phyloP scores from a whole-genome alignment of 192 early-diverging fungal species.

The Chytriomyces sp. region DNA sequence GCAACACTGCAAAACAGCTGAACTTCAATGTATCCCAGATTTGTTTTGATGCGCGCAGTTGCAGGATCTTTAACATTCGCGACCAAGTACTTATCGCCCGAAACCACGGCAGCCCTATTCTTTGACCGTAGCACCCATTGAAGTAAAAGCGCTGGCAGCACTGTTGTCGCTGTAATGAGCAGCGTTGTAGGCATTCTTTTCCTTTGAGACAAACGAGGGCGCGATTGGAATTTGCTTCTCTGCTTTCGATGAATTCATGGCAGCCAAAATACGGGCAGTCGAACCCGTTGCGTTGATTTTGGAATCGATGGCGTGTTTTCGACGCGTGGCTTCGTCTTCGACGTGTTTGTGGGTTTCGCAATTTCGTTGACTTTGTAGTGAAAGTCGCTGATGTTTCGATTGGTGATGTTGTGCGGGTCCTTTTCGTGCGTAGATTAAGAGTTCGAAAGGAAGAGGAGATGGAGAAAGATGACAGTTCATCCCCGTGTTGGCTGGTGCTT shows the following conservation, averaged over 20 bases:
- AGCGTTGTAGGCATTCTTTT: conserved; percentile 58
- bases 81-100: conserved; percentile 90
- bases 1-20: conserved; percentile 76
- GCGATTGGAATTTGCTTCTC: conserved; percentile 38
- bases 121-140: conserved; percentile 76
- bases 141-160: conserved; percentile 83
- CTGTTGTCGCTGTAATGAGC: conserved; percentile 82
- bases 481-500: too few relatives aligned
- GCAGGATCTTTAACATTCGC: conserved; percentile 79
- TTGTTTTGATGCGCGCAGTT: conserved; percentile 78
- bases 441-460: too few relatives aligned
- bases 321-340: conserved; percentile 47
- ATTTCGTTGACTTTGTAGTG: conserved; percentile 76
- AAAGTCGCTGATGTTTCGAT: conserved; percentile 72
- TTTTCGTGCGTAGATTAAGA: conserved; percentile 31
- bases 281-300: conserved; percentile 64
- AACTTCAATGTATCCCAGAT: conserved; percentile 78
- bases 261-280: conserved; percentile 59
- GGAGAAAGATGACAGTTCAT: too few relatives aligned
- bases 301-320: conserved; percentile 55
- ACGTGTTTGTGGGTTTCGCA: conserved; percentile 43
- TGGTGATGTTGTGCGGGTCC: conserved; percentile 80
- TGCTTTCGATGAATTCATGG: conserved; percentile 37
- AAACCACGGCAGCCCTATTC: conserved; percentile 71
- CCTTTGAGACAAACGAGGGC: conserved; percentile 48